Evolutionary conservation across 352 stramenopile genomes (phyloP), one percentile per base, ranked within the genome.

Genomic region (Hyaloperonospora arabidopsidis): DNA sequence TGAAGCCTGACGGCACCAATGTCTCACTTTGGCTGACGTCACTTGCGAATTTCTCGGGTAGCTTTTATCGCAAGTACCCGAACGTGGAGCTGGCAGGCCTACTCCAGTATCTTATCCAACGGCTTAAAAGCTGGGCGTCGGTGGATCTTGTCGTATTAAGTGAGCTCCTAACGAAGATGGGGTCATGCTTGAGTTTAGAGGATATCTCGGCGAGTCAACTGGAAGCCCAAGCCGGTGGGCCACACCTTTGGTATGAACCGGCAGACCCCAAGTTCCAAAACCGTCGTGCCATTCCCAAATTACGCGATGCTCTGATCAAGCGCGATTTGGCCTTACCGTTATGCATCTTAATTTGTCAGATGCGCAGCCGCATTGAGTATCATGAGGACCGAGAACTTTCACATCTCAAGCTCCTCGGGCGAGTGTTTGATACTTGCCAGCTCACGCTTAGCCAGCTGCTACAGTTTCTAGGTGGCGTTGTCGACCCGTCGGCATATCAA

Each of bases 21-120:
- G 88, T 96, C 28, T 96, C 91, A 25, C 78, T 97, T 23, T 98
- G 92, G 91, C 63, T 98, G 2, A 71, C 91, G 38, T 97, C 91
- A 10, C 75, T 98, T 2, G 91, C 95, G 29, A 93, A 84, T 50
- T 98, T 98, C 62, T 89, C 79, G 1, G 94, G 94, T 10, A 95
- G 84, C 54, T 97, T 98, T 45, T 98, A 97, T 63, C 89, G 91
- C 53, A 90, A 85, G 46, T 97, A 95, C 69, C 92, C 92, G 5
- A 87, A 80, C 45, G 88, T 97, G 12, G 94, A 98, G 68, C 70
- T 97, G 17, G 70, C 78, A 1, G 90, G 89, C 1, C 70, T 98
- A 22, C 59, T 98, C 5, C 74, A 85, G 36, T 98, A 96, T 63
- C 60, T 97, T 25, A 89, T 97, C 23, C 72, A 87, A 48, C 79